Evolutionary conservation across 1,284 basidiomycete species (phyloP).

Genomic region (Phellinidium pouzarii): DNA sequence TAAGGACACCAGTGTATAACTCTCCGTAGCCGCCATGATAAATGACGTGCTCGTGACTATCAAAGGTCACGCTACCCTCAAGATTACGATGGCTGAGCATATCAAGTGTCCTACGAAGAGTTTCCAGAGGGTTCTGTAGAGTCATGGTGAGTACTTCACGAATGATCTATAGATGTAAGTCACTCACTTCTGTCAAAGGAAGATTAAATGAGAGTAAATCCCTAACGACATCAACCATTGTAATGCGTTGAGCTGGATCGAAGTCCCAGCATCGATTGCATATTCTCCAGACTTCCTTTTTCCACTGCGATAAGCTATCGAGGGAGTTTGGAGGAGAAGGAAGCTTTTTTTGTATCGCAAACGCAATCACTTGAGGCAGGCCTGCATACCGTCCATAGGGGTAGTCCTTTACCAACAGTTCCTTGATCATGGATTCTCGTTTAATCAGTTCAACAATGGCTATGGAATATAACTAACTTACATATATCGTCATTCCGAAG

Average conservation of each 20-base stretch:
- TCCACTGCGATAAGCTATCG: neutral
- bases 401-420: neutral
- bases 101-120: neutral
- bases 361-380: neutral
- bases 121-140: neutral
- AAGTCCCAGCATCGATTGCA: neutral
- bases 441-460: no score
- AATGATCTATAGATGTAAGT: neutral
- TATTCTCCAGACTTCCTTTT: neutral
- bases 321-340: neutral
- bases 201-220: neutral
- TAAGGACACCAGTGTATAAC: neutral
- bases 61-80: neutral
- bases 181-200: neutral
- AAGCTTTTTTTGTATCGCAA: neutral
- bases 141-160: neutral
- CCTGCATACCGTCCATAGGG: neutral
- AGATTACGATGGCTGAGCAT: slow-evolving; percentile 4
- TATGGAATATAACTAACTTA: neutral
- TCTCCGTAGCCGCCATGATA: neutral
- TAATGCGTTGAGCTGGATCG: neutral
- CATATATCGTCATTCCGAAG: slow-evolving; percentile 13
- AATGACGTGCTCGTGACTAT: neutral
- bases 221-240: neutral
- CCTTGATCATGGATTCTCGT: neutral